Conservation (phyloP, 108 stramenopile genomes). For the Seminavis robusta region DNA sequence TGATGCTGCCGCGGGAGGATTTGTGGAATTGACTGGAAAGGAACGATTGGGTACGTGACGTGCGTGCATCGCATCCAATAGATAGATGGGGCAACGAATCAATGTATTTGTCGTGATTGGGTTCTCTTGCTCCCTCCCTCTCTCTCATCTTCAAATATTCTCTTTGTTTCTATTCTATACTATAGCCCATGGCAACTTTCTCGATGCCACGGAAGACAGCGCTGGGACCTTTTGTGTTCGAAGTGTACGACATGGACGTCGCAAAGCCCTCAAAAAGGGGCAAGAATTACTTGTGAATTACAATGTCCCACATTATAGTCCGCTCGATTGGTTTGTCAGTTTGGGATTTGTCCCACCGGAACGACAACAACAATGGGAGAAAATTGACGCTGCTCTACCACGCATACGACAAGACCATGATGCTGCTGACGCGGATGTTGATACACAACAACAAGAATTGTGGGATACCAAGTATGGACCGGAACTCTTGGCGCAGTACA, state of each 20-base stretch:
- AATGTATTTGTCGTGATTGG: background rate
- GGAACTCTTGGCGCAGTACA: too few relatives aligned
- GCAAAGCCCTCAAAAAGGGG: constrained; percentile 57
- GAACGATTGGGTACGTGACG: too few relatives aligned
- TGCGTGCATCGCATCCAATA: too few relatives aligned
- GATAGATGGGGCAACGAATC: constrained; percentile 1
- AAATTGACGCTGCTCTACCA: constrained; percentile 45
- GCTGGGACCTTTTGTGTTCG: constrained; percentile 75
- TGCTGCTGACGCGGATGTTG: background rate
- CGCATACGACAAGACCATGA: constrained; percentile 23
- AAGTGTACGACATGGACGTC: constrained; percentile 56
- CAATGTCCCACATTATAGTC: constrained; percentile 78
- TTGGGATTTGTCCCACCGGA: constrained; percentile 84
- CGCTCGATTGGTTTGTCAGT: constrained; percentile 83
- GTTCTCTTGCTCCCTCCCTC: too few relatives aligned
- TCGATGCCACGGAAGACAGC: constrained; percentile 40
- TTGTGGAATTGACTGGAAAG: constrained; percentile 61
- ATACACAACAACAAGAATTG: too few relatives aligned
- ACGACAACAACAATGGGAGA: constrained; percentile 51
- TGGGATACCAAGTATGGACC: too few relatives aligned
- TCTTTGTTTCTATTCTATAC: background rate
- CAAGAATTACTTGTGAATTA: constrained; percentile 82
- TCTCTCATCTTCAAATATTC: too few relatives aligned
- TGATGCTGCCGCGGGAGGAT: constrained; percentile 66
- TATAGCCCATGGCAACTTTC: too few relatives aligned